These are phyloP conservation scores for Harringtonia aguacate DNA, from an alignment of 2,329 filamentous ascomycete genomes.

Conservation along the genomic window DNA sequence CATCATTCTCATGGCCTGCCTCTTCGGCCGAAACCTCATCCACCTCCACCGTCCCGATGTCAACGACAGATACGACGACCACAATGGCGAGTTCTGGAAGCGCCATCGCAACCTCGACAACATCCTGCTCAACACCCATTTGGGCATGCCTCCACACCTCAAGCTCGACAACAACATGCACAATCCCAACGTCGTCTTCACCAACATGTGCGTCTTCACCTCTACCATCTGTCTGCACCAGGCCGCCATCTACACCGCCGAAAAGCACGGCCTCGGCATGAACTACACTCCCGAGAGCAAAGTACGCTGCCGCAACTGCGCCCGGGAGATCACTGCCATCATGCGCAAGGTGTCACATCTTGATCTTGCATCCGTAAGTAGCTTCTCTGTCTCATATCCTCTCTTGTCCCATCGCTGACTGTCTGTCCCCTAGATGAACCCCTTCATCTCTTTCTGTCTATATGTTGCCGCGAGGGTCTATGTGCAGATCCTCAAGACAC, in stretches of 20 bases:
- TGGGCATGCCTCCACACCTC: conserved; percentile 70
- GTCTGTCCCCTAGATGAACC: conserved; percentile 66
- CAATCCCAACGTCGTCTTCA: conserved; percentile 80
- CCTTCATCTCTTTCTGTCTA: conserved; percentile 89
- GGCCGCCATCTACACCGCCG: conserved; percentile 93
- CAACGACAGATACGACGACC: conserved; percentile 73
- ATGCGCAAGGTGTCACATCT: conserved; percentile 93
- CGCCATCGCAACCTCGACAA: conserved; percentile 84
- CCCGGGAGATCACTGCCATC: conserved; percentile 85
- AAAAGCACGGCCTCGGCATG: conserved; percentile 69
- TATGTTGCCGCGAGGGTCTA: conserved; percentile 95
- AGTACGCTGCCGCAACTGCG: conserved; percentile 82
- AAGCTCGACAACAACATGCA: conserved; percentile 66
- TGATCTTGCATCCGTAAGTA: conserved; percentile 67
- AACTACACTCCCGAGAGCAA: conserved; percentile 84
- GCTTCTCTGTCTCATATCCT: background rate
- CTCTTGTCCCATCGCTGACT: background rate
- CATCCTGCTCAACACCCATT: conserved; percentile 75
- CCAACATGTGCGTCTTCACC: conserved; percentile 95
- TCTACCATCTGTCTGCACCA: conserved; percentile 97
- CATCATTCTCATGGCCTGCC: conserved; percentile 72
- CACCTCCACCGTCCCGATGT: conserved; percentile 81
- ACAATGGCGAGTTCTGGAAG: conserved; percentile 94
- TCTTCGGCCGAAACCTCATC: conserved; percentile 83
- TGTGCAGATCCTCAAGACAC: conserved; percentile 89